These are phyloP conservation scores for Geranium incanum DNA, from an alignment of 441 rosid species.

Conservation along the genomic window DNA sequence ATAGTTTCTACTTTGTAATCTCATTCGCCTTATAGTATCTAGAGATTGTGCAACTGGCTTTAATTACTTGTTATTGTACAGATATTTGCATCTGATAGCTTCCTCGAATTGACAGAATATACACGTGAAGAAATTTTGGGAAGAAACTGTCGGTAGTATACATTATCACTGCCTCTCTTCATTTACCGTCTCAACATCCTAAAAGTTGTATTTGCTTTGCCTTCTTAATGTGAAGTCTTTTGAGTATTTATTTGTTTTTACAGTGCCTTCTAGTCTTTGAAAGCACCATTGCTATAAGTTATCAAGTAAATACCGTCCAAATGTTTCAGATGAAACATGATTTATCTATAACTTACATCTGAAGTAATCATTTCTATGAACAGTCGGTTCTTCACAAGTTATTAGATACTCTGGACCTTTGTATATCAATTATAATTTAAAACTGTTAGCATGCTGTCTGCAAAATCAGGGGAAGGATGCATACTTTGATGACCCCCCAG, in stretches of 20 bases:
- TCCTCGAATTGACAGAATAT: conserved; percentile 92
- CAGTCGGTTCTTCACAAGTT: background rate
- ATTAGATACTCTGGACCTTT: background rate
- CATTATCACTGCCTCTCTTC: background rate
- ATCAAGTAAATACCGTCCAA: background rate
- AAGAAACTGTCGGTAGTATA: conserved; percentile 77
- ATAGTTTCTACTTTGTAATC: background rate
- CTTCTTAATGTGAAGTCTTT: conserved; percentile 6
- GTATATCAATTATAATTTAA: background rate
- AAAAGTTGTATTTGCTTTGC: background rate
- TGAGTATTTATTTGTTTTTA: background rate
- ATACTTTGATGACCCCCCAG: background rate
- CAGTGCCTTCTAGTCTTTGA: background rate
- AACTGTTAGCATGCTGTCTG: background rate
- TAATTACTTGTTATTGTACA: conserved; percentile 21
- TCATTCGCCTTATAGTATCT: background rate
- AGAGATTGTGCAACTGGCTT: background rate
- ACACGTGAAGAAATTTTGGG: conserved; percentile 98
- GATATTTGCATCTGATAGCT: conserved; percentile 99
- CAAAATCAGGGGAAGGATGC: background rate
- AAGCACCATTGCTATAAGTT: background rate
- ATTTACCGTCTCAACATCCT: conserved; percentile 3
- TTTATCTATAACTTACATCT: background rate
- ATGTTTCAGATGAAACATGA: background rate
- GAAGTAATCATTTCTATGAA: background rate